Base-by-base conservation (phyloP, 805 yeast species). In the Saturnispora hagleri region DNA sequence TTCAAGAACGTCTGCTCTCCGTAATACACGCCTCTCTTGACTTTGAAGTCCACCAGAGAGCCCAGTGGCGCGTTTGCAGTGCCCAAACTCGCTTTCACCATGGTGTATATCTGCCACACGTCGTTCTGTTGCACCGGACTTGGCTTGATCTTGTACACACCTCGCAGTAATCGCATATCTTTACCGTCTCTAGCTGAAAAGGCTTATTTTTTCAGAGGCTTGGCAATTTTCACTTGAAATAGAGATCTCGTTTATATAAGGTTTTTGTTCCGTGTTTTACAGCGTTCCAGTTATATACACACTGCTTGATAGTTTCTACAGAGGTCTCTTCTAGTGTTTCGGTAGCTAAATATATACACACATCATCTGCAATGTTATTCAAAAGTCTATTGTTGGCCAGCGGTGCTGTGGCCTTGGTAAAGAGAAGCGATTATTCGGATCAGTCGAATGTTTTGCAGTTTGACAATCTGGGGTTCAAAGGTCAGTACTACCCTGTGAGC, bases 391-490 rank as follows among this genome's bases (percentile, higher is more conserved):
- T 34, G 24, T 10, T 41, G 13, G 13, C 34, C 13, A 17, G 40
- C 15, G 31, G 27, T 18, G 26, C 36, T 6, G 12, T 33, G 46
- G 48, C 41, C 15, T 15, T 18, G 27, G 43, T 34, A 13, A 40
- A 35, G n/a, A 26, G 47, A 22, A 35, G 46, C 13, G 47, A 44
- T 10, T 55, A 51, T 22, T 61, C 67, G 2, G 52, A 69, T 67
- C 62, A 68, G 38, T 69, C 61, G 38, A 70, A 71, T 35, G 70
- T 69, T 5, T 57, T 81, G 17, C 76, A 76, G 55, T 80, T 79
- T 52, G 66, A 67, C 12, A 81, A 81, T 62, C 62, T 80, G 27
- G 87, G 87, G 0, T 81, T 67, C 58, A 62, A 68, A 3, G 86
- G 86, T 8, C 64, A 69, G 52, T 81, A 76, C 62, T 69, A 59